Conservation (phyloP, 2,329 filamentous ascomycete species). For the Penicillium thymicola region DNA sequence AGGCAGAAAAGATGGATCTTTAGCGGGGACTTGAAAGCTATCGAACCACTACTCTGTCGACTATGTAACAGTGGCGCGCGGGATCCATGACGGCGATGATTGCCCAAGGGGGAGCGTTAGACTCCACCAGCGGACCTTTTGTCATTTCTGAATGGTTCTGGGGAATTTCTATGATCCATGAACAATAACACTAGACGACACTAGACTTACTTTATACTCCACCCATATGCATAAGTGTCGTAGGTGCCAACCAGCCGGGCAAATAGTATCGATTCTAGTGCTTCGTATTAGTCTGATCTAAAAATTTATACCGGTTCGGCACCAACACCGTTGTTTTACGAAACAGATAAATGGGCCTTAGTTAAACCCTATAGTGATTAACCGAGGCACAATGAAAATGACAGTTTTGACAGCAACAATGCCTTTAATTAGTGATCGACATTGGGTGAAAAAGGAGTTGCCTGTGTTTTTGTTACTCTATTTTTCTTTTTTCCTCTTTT, state of each 20-base stretch:
- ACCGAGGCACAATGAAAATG: slow-evolving; percentile 15
- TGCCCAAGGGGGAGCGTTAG: background rate
- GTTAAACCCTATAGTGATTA: slow-evolving; percentile 12
- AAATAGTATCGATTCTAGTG: slow-evolving; percentile 3
- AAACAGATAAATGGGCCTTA: slow-evolving; percentile 1
- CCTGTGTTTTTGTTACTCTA: background rate
- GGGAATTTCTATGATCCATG: slow-evolving; percentile 1
- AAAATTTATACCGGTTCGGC: slow-evolving; percentile 3
- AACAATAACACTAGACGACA: background rate
- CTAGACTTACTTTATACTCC: slow-evolving; percentile 1
- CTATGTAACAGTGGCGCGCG: background rate
- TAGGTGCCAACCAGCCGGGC: background rate
- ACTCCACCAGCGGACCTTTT: slow-evolving; percentile 3
- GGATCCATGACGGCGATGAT: background rate
- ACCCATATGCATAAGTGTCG: background rate
- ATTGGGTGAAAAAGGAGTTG: background rate
- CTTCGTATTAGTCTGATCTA: slow-evolving; percentile 3
- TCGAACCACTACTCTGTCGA: background rate
- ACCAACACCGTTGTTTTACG: slow-evolving; percentile 10
- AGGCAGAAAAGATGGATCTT: background rate
- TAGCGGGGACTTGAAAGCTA: background rate
- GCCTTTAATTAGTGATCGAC: background rate
- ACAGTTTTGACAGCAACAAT: slow-evolving; percentile 1
- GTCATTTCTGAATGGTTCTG: slow-evolving; percentile 2
- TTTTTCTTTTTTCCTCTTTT: background rate